Evolutionary conservation across 1,284 basidiomycete species (phyloP).

Genomic region (Ganoderma lucidum): DNA sequence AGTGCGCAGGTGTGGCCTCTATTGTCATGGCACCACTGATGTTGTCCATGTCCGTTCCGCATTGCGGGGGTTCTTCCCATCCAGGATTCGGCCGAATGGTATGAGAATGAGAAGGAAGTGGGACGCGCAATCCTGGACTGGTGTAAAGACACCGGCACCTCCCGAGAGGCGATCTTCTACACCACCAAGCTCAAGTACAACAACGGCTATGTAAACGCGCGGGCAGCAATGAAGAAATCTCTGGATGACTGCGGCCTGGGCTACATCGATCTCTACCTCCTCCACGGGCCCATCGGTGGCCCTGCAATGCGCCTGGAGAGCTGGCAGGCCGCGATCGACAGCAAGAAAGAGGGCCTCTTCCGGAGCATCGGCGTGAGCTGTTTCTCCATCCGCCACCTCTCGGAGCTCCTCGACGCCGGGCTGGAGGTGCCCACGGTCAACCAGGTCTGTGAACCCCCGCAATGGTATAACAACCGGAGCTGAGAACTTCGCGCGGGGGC

Average conservation of each 20-base stretch:
- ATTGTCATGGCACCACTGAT: background rate
- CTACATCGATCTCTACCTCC: constrained; percentile 75
- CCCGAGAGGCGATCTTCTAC: constrained; percentile 68
- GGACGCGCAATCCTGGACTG: constrained; percentile 69
- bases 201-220: constrained; percentile 56
- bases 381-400: constrained; percentile 72
- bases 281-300: constrained; percentile 71
- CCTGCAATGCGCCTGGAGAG: constrained; percentile 58
- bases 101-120: constrained; percentile 72
- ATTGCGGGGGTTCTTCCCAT: background rate
- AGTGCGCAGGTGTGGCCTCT: background rate
- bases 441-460: constrained; percentile 56
- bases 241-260: constrained; percentile 60
- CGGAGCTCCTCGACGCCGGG: constrained; percentile 63
- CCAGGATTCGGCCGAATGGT: constrained; percentile 70
- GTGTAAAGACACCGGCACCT: constrained; percentile 51
- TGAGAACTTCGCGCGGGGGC: background rate
- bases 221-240: constrained; percentile 60
- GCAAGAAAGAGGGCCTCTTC: constrained; percentile 66
- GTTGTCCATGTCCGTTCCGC: constrained; percentile 11
- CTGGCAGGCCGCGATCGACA: constrained; percentile 64
- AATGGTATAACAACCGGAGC: background rate
- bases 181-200: constrained; percentile 76
- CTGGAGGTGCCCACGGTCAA: constrained; percentile 66
- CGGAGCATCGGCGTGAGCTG: constrained; percentile 77